Evolutionary conservation across 2,329 filamentous ascomycete species (phyloP).

Genomic region (Paraconiothyrium sp.): DNA sequence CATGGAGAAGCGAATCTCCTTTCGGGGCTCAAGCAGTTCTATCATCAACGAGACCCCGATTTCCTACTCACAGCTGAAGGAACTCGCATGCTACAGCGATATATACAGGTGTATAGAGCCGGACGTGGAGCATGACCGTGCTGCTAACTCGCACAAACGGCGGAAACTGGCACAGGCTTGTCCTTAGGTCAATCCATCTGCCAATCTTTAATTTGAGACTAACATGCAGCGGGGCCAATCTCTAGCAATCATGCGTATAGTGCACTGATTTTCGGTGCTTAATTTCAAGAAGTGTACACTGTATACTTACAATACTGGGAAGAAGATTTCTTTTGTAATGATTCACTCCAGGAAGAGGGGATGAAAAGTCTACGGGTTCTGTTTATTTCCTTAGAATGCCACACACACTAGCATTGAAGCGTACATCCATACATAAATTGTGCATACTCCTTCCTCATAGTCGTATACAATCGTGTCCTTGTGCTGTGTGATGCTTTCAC

Average conservation of each 20-base stretch:
- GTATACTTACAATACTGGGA: too few species aligned
- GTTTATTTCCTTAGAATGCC: too few species aligned
- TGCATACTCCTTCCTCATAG: too few species aligned
- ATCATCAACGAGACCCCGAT: conserved; percentile 18
- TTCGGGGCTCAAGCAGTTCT: neutral
- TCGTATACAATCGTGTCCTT: too few species aligned
- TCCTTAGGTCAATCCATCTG: neutral
- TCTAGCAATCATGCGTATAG: neutral
- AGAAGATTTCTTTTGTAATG: too few species aligned
- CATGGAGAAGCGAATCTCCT: neutral
- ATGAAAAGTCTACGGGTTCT: too few species aligned
- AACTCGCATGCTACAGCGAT: neutral
- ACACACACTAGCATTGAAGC: too few species aligned
- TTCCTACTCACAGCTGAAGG: neutral
- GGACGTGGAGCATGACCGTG: neutral
- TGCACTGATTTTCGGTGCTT: neutral
- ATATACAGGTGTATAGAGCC: neutral
- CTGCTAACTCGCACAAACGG: neutral
- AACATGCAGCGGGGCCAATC: neutral
- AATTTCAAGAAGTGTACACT: neutral
- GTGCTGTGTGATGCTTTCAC: too few species aligned
- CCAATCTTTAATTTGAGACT: neutral
- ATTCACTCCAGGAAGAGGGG: too few species aligned
- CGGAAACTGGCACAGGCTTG: conserved; percentile 1
- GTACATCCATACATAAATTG: too few species aligned